Percentiles rank a stretch among this genome's conserved stretches.
These are phyloP conservation scores for Microbotryum silenes-acaulis DNA, from an alignment of 1,284 basidiomycete species.

Conservation along the genomic window DNA sequence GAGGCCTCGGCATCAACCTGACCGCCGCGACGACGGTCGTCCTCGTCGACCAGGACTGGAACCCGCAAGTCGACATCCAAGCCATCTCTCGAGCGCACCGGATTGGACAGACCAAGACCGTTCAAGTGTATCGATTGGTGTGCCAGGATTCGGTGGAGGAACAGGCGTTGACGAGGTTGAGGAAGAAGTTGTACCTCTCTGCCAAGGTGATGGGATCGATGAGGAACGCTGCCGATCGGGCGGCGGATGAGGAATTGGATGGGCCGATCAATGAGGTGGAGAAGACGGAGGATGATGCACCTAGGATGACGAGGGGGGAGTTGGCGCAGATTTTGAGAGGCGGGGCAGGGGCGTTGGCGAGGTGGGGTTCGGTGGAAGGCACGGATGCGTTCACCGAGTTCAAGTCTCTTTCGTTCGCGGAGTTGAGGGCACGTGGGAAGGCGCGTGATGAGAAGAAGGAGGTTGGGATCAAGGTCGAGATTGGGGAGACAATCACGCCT, in stretches of 20 bases:
- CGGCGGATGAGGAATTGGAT: conserved; percentile 42
- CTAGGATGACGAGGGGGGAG: conserved; percentile 46
- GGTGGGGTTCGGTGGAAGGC: not conserved
- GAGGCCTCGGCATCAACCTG: conserved; percentile 39
- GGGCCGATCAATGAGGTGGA: conserved; percentile 46
- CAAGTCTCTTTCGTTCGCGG: conserved; percentile 22
- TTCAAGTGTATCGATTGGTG: conserved; percentile 32
- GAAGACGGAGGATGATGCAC: conserved; percentile 45
- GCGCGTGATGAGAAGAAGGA: conserved; percentile 24
- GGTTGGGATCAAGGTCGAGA: conserved; percentile 19
- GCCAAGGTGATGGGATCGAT: conserved; percentile 52
- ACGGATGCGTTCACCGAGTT: conserved; percentile 26
- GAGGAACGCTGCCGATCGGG: conserved; percentile 51
- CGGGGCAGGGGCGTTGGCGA: conserved; percentile 16
- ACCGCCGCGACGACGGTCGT: conserved; percentile 30
- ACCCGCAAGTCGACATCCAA: conserved; percentile 32
- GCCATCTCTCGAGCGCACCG: conserved; percentile 34
- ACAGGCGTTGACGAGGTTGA: conserved; percentile 56
- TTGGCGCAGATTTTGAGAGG: conserved; percentile 18
- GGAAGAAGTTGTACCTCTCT: conserved; percentile 57
- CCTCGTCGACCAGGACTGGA: conserved; percentile 30
- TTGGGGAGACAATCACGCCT: conserved; percentile 13
- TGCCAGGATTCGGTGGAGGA: conserved; percentile 51
- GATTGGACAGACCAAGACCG: conserved; percentile 32
- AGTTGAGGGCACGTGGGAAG: conserved; percentile 21